A percentile compares a stretch with the other conserved stretches of the same genome.
Conservation (phyloP, 2,329 filamentous ascomycete species). For the Cadophora gregata region DNA sequence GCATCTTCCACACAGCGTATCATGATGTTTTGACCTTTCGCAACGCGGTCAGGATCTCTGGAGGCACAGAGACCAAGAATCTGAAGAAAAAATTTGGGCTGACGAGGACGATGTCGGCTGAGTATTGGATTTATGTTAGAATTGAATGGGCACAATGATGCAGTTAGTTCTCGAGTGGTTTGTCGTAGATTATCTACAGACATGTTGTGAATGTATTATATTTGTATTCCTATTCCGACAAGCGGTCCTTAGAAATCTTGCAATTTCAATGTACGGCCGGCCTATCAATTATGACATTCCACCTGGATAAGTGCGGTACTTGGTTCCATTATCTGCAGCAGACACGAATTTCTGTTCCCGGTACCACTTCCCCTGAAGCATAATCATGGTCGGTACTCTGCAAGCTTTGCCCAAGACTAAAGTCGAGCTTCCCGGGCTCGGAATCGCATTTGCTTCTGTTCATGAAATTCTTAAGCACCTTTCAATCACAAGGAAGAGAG, state of each 20-base stretch:
- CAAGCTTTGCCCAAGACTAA: not conserved
- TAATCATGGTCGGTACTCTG: not conserved
- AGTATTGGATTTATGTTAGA: too few relatives aligned
- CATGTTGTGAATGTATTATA: not conserved
- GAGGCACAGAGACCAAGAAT: too few relatives aligned
- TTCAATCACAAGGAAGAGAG: not conserved
- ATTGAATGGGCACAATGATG: too few relatives aligned
- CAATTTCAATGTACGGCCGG: not conserved
- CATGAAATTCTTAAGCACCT: not conserved
- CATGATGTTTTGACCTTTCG: too few relatives aligned
- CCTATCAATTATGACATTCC: not conserved
- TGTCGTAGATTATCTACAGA: not conserved
- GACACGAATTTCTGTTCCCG: not conserved
- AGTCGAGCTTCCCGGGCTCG: conserved; percentile 5
- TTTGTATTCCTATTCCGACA: not conserved
- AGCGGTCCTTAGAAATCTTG: not conserved
- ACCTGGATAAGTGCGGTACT: not conserved
- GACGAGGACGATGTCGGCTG: too few relatives aligned
- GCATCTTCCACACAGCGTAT: too few relatives aligned
- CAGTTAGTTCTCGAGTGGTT: too few relatives aligned
- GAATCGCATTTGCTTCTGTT: conserved; percentile 1
- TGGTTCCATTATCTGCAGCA: not conserved
- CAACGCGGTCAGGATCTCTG: too few relatives aligned
- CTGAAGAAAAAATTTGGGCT: too few relatives aligned
- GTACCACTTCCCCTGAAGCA: not conserved